Evolutionary conservation across 768 basidiomycete genomes (phyloP), one percentile per base, ranked within the genome.

Genomic region (Russula dissimulans): DNA sequence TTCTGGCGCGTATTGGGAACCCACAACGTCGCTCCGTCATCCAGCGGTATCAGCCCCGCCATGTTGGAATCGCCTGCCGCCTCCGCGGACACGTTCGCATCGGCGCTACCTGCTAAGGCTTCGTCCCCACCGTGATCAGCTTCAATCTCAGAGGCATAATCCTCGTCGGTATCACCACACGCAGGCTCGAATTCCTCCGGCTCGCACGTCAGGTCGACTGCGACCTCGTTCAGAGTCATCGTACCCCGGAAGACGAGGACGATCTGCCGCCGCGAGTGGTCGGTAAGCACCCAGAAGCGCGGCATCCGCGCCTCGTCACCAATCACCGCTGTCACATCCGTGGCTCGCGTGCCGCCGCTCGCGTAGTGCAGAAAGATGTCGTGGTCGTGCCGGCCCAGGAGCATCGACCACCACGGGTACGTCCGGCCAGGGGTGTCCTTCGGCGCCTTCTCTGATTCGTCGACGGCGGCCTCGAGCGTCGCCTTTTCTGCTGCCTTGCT

Each of bases 161-260:
- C 61, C 17, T 54, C 49, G n/a, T 61, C 69, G 29, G 69, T 71
- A 32, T 51, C 38, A 22, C 18, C 22, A 29, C 55, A 39, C 8
- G 62, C 62, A 26, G 62, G 84, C 57, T 79, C 76, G 63, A 89
- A 89, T 22, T 80, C 76, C 43, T 83, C 83, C 0, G 85, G 80
- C 57, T 91, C 86, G 71, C 91, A 92, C 0, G 89, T 89, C 50
- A 92, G 76, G 72, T 92, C 89, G 10, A 88, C 89, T 15, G 89
- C 90, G 5, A 92, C 81, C 71, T 92, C 90, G 66, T 92, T 92
- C 45, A 93, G 75, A 3, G 86, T 87, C 88, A 91, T 88, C 3
- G 91, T 93, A 12, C 90, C 70, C 15, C 71, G 66, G 15, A 74
- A 63, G 57, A 91, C 87, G 29, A 92, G 79, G 10, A 91, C 86